Evolutionary conservation across 208 protist species (phyloP), one percentile per base, ranked within the genome.

Genomic region (Trypanosoma boissoni): DNA sequence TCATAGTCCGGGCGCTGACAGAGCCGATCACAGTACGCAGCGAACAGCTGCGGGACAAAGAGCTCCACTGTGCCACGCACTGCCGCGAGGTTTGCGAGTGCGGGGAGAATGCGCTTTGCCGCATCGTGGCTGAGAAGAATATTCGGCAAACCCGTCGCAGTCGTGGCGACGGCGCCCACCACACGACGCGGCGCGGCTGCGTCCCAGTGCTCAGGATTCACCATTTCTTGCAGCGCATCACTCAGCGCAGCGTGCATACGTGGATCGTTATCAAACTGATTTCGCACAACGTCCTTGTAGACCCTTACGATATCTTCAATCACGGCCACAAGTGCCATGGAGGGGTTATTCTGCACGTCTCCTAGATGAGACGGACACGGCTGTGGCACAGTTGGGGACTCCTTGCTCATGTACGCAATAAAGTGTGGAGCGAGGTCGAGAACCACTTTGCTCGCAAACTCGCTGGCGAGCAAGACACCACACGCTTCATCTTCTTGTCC

Each of bases 41-140:
- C 78, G 29, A 86, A 42, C 29, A 90, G 43, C 52, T 64, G 61
- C 9, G 76, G 56, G 21, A 78, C 44, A 3, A 48, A 27, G 18
- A 62, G 48, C 21, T 51, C 48, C 1, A 8, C 6, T 26, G 12
- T 16, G 18, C 48, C 55, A 37, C 55, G 55, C 52, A 62, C 26
- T 3, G n/a, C 31, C 1, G 18, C 6, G n/a, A 69, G 24, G 29
- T 50, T 60, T n/a, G 66, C 51, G 7, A 86, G 53, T 27, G 77
- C 65, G 28, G 65, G 20, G 24, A 66, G 62, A 3, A 64, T 70
- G 18, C 64, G 54, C 20, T 58, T 67, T 3, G 67, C 65, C 6
- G 75, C 75, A 53, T 85, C 75, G 16, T 71, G 66, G 46, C 72
- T 83, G 24, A 82, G 69, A 53, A 85, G 61, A 27, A 80, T 70